Evolutionary conservation across 2,329 filamentous ascomycete species (phyloP).

Genomic region (Fragosphaeria purpurea): DNA sequence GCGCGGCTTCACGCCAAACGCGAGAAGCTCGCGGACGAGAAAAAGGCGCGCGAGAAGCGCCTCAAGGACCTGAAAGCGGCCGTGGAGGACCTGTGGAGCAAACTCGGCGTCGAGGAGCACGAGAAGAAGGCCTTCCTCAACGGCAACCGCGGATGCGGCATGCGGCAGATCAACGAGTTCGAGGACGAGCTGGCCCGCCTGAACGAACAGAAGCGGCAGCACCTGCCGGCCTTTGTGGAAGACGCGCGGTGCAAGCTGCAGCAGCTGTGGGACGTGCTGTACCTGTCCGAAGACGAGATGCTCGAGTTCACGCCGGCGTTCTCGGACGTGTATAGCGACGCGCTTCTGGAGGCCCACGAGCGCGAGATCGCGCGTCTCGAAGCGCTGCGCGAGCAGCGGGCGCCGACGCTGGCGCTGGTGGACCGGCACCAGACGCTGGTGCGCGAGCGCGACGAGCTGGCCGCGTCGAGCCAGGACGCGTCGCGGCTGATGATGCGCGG

Average conservation of each 20-base stretch:
- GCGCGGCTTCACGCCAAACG: constrained; percentile 60
- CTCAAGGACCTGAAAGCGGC: constrained; percentile 64
- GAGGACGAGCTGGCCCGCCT: constrained; percentile 80
- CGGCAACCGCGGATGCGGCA: constrained; percentile 78
- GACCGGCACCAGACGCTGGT: constrained; percentile 76
- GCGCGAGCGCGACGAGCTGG: constrained; percentile 75
- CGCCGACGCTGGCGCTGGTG: constrained; percentile 70
- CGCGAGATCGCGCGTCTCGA: constrained; percentile 78
- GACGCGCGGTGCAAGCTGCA: constrained; percentile 85
- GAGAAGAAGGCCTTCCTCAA: constrained; percentile 82
- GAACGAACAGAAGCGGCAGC: constrained; percentile 89
- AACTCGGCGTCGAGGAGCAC: constrained; percentile 69
- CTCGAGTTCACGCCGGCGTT: constrained; percentile 95
- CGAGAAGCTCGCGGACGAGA: constrained; percentile 81
- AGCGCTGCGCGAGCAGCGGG: constrained; percentile 73
- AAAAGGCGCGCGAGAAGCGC: constrained; percentile 67
- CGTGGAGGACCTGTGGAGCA: constrained; percentile 85
- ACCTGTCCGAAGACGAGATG: constrained; percentile 98
- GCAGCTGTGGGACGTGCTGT: constrained; percentile 88
- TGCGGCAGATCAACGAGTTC: constrained; percentile 90
- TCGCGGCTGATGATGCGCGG: constrained; percentile 86
- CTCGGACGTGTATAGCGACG: constrained; percentile 94
- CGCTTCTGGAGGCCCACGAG: constrained; percentile 88
- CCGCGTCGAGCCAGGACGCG: constrained; percentile 87
- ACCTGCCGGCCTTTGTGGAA: constrained; percentile 91